These are phyloP conservation scores for Carex cristatella DNA, from an alignment of 176 grass and related monocot species.

Conservation along the genomic window DNA sequence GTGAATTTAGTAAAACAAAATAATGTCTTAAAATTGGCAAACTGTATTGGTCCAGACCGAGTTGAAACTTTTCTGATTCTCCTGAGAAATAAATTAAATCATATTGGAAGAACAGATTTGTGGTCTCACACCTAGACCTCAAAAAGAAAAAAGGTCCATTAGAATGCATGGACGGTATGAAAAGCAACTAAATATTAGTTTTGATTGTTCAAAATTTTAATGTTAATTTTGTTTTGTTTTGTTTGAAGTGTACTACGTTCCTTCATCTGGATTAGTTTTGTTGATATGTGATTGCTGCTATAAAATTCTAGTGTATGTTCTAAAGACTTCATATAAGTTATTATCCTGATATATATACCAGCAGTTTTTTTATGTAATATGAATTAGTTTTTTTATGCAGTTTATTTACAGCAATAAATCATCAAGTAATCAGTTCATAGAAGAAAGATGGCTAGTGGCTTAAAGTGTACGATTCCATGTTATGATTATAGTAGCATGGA, in stretches of 20 bases:
- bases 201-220: no score
- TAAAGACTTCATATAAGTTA: not conserved
- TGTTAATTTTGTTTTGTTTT: not conserved
- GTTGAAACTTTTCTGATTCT: not conserved
- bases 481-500: not conserved
- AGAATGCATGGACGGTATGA: no score
- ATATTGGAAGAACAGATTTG: not conserved
- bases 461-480: not conserved
- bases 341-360: not conserved
- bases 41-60: not conserved
- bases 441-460: not conserved
- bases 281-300: not conserved
- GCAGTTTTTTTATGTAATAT: not conserved
- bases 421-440: not conserved
- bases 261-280: not conserved
- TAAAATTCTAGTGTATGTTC: not conserved
- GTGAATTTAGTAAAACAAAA: not conserved
- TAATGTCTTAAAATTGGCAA: not conserved
- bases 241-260: not conserved
- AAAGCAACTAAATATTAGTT: no score
- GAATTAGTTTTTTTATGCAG: not conserved
- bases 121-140: not conserved
- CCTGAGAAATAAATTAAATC: not conserved
- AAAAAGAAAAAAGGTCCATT: not conserved
- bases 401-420: not conserved